A percentile compares a stretch with the other conserved stretches of the same genome.
Conservation (phyloP, 2,329 filamentous ascomycete species). For the Nigrograna mackinnonii region DNA sequence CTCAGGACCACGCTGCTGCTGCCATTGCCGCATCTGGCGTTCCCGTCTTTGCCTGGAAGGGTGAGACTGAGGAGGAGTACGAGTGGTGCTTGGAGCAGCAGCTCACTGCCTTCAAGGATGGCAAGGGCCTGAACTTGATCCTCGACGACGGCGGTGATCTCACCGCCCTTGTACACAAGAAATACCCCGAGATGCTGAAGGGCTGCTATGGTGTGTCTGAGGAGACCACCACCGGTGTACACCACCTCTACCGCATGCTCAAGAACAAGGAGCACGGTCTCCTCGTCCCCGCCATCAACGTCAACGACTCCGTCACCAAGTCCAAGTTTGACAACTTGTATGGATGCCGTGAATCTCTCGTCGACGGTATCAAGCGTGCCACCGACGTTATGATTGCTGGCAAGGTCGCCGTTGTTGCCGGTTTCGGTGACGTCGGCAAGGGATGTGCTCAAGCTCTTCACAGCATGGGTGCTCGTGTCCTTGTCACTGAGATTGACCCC, state of each 20-base stretch:
- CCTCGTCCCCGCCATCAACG: constrained; percentile 92
- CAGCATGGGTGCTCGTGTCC: constrained; percentile 95
- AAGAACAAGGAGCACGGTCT: constrained; percentile 72
- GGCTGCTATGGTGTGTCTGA: constrained; percentile 98
- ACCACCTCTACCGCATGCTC: constrained; percentile 98
- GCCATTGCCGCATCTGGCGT: constrained; percentile 94
- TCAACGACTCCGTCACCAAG: constrained; percentile 99
- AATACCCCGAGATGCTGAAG: constrained; percentile 98
- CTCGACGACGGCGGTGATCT: constrained; percentile 98
- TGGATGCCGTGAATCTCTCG: constrained; percentile 97
- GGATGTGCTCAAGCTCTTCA: constrained; percentile 94
- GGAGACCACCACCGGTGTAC: constrained; percentile 99
- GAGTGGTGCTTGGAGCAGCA: constrained; percentile 99
- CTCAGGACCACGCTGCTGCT: constrained; percentile 96
- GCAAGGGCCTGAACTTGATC: constrained; percentile 96
- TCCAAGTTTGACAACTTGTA: constrained; percentile 99
- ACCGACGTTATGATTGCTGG: constrained; percentile 99
- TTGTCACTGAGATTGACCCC: constrained; percentile 96
- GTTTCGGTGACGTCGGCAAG: constrained; percentile 99
- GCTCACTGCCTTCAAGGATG: constrained; percentile 93
- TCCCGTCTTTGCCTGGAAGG: constrained; percentile 82
- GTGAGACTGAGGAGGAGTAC: constrained; percentile 99
- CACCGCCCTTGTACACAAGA: constrained; percentile 92
- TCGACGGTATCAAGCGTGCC: constrained; percentile 99
- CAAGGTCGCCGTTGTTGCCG: constrained; percentile 96